A percentile compares a stretch with the other conserved stretches of the same genome.
These are phyloP conservation scores for Rheum nobile DNA, from an alignment of 148 eudicot species.

Conservation along the genomic window DNA sequence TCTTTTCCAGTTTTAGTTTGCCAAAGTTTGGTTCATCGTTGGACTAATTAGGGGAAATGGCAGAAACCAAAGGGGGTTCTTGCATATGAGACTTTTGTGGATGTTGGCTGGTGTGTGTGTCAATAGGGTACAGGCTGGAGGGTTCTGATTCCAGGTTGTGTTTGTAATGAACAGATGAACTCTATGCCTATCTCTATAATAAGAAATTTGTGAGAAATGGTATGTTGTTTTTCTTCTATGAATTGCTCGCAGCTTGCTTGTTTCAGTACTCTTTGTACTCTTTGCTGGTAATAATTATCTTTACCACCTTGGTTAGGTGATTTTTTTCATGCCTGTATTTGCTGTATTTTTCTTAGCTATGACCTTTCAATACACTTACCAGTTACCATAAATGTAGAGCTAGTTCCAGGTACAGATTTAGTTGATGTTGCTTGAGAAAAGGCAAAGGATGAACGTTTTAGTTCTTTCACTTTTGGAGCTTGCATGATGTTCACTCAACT, in stretches of 20 bases:
- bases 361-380: background rate
- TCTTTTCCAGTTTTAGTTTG: background rate
- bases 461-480: background rate
- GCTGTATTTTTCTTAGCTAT: background rate
- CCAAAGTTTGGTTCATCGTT: background rate
- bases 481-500: background rate
- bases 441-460: background rate
- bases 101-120: background rate
- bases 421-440: background rate
- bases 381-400: background rate
- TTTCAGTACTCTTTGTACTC: background rate
- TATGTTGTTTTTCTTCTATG: background rate
- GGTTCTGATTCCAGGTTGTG: background rate
- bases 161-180: conserved; percentile 5
- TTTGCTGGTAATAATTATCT: background rate
- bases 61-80: background rate
- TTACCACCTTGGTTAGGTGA: background rate
- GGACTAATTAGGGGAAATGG: background rate
- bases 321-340: background rate
- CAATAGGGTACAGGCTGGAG: background rate
- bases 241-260: background rate
- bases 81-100: background rate
- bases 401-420: background rate
- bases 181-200: conserved; percentile 1
- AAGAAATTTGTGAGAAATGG: background rate